Conservation (phyloP, 2,329 filamentous ascomycete species). For the Ophioceras dolichostomum region DNA sequence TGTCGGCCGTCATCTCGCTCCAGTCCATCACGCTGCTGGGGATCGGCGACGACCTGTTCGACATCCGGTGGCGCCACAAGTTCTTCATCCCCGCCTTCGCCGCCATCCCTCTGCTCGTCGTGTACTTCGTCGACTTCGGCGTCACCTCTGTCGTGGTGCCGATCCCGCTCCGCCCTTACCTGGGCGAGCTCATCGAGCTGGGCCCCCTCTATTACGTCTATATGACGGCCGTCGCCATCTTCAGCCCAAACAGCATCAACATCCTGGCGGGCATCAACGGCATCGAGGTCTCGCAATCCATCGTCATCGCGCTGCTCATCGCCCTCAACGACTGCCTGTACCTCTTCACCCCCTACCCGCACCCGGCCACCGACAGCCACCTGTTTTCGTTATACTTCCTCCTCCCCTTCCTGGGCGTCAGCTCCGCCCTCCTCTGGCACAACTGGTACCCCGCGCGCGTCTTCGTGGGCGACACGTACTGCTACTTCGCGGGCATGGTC, state of each 20-base stretch:
- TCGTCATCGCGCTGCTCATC: slow-evolving; percentile 78
- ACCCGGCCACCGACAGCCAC: slow-evolving; percentile 91
- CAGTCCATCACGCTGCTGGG: slow-evolving; percentile 86
- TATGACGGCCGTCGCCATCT: slow-evolving; percentile 94
- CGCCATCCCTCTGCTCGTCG: slow-evolving; percentile 82
- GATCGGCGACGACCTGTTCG: slow-evolving; percentile 90
- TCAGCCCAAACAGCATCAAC: slow-evolving; percentile 98
- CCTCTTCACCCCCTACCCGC: slow-evolving; percentile 69
- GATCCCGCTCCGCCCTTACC: slow-evolving; percentile 67
- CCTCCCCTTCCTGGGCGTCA: slow-evolving; percentile 88
- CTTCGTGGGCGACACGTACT: slow-evolving; percentile 97
- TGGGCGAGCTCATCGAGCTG: slow-evolving; percentile 77
- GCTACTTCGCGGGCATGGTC: slow-evolving; percentile 98
- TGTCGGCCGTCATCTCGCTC: slow-evolving; percentile 86
- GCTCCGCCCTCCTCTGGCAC: slow-evolving; percentile 71
- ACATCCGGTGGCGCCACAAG: slow-evolving; percentile 98
- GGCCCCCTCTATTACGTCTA: slow-evolving; percentile 83
- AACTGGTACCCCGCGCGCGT: slow-evolving; percentile 95
- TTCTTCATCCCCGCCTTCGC: slow-evolving; percentile 94
- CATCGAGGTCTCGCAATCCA: slow-evolving; percentile 88
- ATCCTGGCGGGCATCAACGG: slow-evolving; percentile 99
- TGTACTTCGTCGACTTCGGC: slow-evolving; percentile 98
- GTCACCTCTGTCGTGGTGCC: slow-evolving; percentile 93
- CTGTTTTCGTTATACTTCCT: slow-evolving; percentile 93
- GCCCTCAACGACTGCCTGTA: slow-evolving; percentile 83